Evolutionary conservation across 306 rosid species (phyloP), one percentile per base, ranked within the genome.

Genomic region (Sechiopsis laciniata): DNA sequence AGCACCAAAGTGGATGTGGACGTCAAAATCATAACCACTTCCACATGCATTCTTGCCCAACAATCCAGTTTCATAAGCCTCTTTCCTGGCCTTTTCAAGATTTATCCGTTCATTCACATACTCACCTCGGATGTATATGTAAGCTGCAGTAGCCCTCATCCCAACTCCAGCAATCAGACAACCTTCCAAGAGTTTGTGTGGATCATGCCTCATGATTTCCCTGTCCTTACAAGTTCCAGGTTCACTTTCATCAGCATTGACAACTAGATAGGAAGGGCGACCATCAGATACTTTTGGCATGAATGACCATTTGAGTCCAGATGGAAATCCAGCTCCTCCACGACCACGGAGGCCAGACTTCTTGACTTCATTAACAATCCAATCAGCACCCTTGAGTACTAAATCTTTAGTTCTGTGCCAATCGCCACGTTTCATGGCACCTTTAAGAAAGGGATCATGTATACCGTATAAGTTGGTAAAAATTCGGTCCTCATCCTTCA

Each of bases 301-400:
- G 79, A 95, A 95, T 61, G 99, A 95, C 99, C 99, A 95, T 80
- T 95, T 95, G 50, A 95, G 97, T 26, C 99, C 97, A 53, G 99
- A 95, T 63, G 97, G 97, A 74, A 95, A 95, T 74, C 99, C 99
- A 65, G 99, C 99, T 82, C 97, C 99, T 56, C 97, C 96, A 80
- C 99, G 97, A 13, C 99, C 97, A 55, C 97, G 97, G 59, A 91
- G 97, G 69, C 97, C 99, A 58, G 99, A 95, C 83, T 91, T 95
- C 83, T 95, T 95, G 76, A 95, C 78, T 76, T 95, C 99, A 80
- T 88, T 95, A n/a, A 91, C 96, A 83, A 95, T 91, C 99, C 99
- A 95, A 84, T 95, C 99, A 74, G 92, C 45, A 60, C 99, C 97
- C 87, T 95, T 95, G 32, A 85, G 56, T 45, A 95, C 97, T 80